Percentiles rank a stretch among this genome's conserved stretches.
Evolutionary conservation across 176 grass and related monocot species (phyloP).

Genomic region (Typha latifolia): DNA sequence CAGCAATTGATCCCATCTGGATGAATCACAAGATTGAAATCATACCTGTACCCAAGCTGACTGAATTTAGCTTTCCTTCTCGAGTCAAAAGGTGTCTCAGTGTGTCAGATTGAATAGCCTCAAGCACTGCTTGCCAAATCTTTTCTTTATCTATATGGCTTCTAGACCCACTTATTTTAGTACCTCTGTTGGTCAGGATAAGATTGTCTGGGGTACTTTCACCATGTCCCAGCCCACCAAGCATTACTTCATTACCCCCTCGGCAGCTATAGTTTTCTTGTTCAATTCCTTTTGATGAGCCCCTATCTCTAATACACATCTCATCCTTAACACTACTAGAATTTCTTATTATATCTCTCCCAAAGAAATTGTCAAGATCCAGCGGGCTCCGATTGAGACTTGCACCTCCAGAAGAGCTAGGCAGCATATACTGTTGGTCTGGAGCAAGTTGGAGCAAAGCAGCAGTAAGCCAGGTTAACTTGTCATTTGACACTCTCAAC

Average conservation of each 20-base stretch:
- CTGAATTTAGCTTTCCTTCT: slow-evolving; percentile 66
- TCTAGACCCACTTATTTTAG: slow-evolving; percentile 33
- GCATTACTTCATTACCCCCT: slow-evolving; percentile 5
- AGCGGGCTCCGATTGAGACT: slow-evolving; percentile 34
- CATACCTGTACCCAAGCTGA: slow-evolving; percentile 76
- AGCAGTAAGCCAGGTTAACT: slow-evolving; percentile 96
- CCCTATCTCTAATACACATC: too few relatives aligned
- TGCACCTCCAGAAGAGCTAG: slow-evolving; percentile 52
- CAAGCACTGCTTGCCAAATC: slow-evolving; percentile 86
- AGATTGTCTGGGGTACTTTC: slow-evolving; percentile 31
- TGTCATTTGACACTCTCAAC: slow-evolving; percentile 85
- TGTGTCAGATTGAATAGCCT: slow-evolving; percentile 53
- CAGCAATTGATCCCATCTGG: not conserved
- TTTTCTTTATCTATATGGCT: slow-evolving; percentile 51
- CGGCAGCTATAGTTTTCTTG: not conserved
- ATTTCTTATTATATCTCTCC: slow-evolving; percentile 22
- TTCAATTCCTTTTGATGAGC: not conserved
- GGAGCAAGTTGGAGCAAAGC: slow-evolving; percentile 96
- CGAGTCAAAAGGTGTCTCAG: slow-evolving; percentile 68
- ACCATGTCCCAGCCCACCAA: slow-evolving; percentile 20
- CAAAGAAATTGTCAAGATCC: slow-evolving; percentile 7
- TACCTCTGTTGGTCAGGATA: slow-evolving; percentile 19
- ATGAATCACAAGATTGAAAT: not conserved
- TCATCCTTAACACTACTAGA: slow-evolving; percentile 11
- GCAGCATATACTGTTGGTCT: slow-evolving; percentile 66